Evolutionary conservation across 2,329 filamentous ascomycete species (phyloP), one percentile per base, ranked within the genome.

Genomic region (Fusarium guadeloupense): DNA sequence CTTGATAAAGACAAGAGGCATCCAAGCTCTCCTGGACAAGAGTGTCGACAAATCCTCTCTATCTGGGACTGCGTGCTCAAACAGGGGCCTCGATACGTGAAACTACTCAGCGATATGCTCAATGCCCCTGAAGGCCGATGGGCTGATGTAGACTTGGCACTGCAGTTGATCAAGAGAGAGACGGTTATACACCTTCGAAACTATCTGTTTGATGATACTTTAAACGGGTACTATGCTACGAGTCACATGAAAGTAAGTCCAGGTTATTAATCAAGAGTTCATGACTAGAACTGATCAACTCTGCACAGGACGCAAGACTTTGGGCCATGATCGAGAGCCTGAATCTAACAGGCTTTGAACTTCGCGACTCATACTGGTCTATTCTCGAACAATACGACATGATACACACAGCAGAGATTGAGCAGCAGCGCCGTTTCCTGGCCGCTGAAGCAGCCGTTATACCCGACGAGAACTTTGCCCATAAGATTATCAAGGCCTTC

Each of bases 221-320:
- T 35, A 5, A 60, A 40, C 30, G 61, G 62, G 63, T 63, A 66
- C 16, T 53, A 55, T 30, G 59, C 59, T 4, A 40, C 44, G 3
- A 39, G 14, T 21, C 16, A 25, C 16, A 23, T 46, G 52, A 40
- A 42, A 10, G 54, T 35, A 49, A 19, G 30, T 17, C 9, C 17
- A 23, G 21, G 14, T 12, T 1, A 17, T 31, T 16, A 4, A 12
- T 20, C 4, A 5, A 5, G 7, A 7, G n/a, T 19, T 14, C 7
- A 16, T 34, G 2, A 37, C 9, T 20, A 16, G n/a, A 8, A 3
- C 50, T 43, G 34, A 35, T 3, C 13, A 14, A 12, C 3, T 31
- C 9, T n/a, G 3, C 12, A 9, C 7, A 66, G 54, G 43, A 59
- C 19, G 35, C 42, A 7, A 14, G 42, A 9, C 21, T 54, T n/a